These are phyloP conservation scores for Neurospora sp. DNA, from an alignment of 495 filamentous ascomycete species.

Conservation along the genomic window DNA sequence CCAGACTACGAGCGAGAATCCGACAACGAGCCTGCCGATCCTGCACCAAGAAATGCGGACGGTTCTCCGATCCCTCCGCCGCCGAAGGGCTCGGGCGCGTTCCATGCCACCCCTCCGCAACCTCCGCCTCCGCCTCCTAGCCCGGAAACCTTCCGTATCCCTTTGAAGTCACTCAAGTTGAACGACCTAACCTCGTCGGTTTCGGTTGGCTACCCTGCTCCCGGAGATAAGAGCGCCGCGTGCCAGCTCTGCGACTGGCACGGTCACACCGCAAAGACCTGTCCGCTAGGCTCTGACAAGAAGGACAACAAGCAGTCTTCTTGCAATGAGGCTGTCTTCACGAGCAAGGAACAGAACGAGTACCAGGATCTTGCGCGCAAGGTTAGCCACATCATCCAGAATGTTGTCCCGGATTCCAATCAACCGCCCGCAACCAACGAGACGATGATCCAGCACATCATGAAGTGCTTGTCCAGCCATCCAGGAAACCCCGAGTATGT, in stretches of 20 bases:
- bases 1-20: neutral
- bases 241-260: neutral
- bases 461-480: neutral
- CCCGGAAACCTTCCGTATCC: neutral
- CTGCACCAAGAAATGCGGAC: neutral
- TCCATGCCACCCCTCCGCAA: neutral
- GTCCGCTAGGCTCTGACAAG: neutral
- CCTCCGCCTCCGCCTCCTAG: neutral
- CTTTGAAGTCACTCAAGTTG: neutral
- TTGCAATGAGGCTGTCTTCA: neutral
- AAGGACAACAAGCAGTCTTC: neutral
- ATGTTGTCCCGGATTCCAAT: slow-evolving; percentile 2
- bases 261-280: neutral
- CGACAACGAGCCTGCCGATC: neutral
- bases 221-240: neutral
- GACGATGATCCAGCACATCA: slow-evolving; percentile 6
- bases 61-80: neutral
- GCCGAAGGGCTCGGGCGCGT: neutral
- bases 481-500: slow-evolving; percentile 1
- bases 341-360: slow-evolving; percentile 1
- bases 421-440: slow-evolving; percentile 4
- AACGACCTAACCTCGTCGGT: neutral
- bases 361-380: slow-evolving; percentile 3
- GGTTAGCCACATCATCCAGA: neutral
- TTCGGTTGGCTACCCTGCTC: neutral